These are phyloP conservation scores for Trametopsis cervina DNA, from an alignment of 768 basidiomycete species.

Conservation along the genomic window DNA sequence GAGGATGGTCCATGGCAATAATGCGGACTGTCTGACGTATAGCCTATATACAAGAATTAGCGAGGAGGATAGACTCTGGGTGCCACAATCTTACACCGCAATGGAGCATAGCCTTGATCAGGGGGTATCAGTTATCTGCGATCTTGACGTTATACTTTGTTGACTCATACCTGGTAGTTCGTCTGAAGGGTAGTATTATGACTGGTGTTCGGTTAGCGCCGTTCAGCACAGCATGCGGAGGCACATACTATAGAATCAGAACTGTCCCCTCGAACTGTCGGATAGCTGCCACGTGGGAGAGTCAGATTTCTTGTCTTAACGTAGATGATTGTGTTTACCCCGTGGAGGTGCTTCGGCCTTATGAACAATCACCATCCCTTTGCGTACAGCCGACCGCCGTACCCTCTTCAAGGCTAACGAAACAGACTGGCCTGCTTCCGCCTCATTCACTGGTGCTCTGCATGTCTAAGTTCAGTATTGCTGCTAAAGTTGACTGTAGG, in stretches of 20 bases:
- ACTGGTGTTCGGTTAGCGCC: constrained; percentile 29
- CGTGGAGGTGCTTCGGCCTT: constrained; percentile 73
- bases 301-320: constrained; percentile 1
- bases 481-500: neutral
- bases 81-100: constrained; percentile 68
- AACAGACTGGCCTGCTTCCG: constrained; percentile 95
- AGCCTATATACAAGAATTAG: constrained; percentile 41
- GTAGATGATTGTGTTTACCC: constrained; percentile 36
- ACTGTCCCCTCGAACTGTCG: constrained; percentile 90
- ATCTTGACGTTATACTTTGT: neutral
- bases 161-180: constrained; percentile 72
- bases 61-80: neutral
- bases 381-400: constrained; percentile 71
- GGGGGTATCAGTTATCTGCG: no score
- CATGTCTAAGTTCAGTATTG: constrained; percentile 1
- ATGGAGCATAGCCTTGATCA: constrained; percentile 84
- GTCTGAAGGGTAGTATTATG: constrained; percentile 91
- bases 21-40: constrained; percentile 90
- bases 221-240: neutral
- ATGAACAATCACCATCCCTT: constrained; percentile 90
- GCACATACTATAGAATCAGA: constrained; percentile 81
- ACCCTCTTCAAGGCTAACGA: constrained; percentile 90
- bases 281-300: constrained; percentile 43
- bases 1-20: constrained; percentile 84
- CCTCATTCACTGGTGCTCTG: constrained; percentile 74